Evolutionary conservation across 1,284 basidiomycete species (phyloP).

Genomic region (Grifola frondosa): DNA sequence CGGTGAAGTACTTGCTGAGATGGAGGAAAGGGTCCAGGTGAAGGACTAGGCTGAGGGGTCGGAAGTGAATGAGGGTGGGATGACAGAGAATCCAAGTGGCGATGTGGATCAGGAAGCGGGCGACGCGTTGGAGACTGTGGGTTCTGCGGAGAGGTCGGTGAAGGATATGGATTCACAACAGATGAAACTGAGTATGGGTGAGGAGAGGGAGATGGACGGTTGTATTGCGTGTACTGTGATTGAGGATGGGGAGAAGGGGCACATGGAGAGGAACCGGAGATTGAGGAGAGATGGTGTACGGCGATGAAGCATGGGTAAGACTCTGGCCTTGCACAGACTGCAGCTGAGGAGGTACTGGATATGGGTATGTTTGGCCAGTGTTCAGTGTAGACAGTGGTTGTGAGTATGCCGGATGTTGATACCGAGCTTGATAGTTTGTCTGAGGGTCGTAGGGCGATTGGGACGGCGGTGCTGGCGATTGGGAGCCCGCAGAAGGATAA

Average conservation of each 20-base stretch:
- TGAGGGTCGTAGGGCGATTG: constrained; percentile 9
- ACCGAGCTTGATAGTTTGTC: constrained; percentile 10
- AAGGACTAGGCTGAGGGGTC: constrained; percentile 14
- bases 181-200: constrained; percentile 7
- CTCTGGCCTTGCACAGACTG: no score
- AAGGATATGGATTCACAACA: constrained; percentile 16
- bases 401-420: constrained; percentile 10
- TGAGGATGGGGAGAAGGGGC: constrained; percentile 9
- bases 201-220: constrained; percentile 8
- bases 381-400: constrained; percentile 3
- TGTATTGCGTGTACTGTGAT: constrained; percentile 5
- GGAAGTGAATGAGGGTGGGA: constrained; percentile 4
- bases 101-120: constrained; percentile 24
- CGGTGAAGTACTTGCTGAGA: constrained; percentile 3
- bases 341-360: neutral
- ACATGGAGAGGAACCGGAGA: constrained; percentile 1
- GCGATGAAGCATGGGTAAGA: no score
- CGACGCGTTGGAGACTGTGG: constrained; percentile 15
- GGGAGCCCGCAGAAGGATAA: constrained; percentile 8
- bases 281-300: constrained; percentile 8
- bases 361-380: neutral
- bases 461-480: constrained; percentile 1
- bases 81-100: constrained; percentile 1
- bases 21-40: constrained; percentile 13
- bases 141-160: constrained; percentile 16